A percentile compares a stretch with the other conserved stretches of the same genome.
These are phyloP conservation scores for Alloascoidea hylecoeti DNA, from an alignment of 805 yeast genomes.

Conservation along the genomic window DNA sequence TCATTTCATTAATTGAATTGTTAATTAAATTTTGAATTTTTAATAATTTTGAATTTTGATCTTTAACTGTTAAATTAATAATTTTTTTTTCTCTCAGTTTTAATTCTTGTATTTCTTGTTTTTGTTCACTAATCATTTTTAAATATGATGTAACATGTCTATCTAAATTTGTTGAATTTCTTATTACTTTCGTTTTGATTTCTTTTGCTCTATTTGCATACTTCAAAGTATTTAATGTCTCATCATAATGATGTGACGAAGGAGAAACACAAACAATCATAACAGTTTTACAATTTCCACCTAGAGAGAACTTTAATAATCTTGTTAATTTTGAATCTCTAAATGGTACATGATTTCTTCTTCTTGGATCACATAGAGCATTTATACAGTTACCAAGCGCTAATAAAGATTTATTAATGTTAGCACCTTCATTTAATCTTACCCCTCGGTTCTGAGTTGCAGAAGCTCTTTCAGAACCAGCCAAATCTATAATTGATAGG, in stretches of 20 bases:
- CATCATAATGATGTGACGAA: conserved; percentile 78
- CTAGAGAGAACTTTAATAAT: conserved; percentile 74
- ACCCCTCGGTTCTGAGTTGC: conserved; percentile 78
- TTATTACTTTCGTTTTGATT: conserved; percentile 63
- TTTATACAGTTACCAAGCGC: conserved; percentile 92
- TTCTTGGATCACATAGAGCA: conserved; percentile 67
- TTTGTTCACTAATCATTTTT: conserved; percentile 74
- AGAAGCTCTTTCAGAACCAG: conserved; percentile 92
- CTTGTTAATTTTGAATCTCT: conserved; percentile 85
- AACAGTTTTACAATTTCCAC: conserved; percentile 89
- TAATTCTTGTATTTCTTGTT: conserved; percentile 56
- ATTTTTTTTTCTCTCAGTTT: conserved; percentile 34
- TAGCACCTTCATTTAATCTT: conserved; percentile 82
- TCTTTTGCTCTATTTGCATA: conserved; percentile 89
- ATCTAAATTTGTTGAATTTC: conserved; percentile 65
- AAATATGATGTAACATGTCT: conserved; percentile 77
- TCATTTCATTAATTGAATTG: neutral
- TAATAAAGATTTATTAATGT: conserved; percentile 71
- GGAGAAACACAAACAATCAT: conserved; percentile 95
- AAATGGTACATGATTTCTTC: conserved; percentile 70
- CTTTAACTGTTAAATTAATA: conserved; percentile 15
- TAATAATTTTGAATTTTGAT: neutral
- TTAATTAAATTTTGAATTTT: conserved; percentile 1
- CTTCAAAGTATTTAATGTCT: conserved; percentile 78
- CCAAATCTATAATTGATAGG: conserved; percentile 77